Conservation (phyloP, 2,329 filamentous ascomycete species). For the Xylaria sp. region DNA sequence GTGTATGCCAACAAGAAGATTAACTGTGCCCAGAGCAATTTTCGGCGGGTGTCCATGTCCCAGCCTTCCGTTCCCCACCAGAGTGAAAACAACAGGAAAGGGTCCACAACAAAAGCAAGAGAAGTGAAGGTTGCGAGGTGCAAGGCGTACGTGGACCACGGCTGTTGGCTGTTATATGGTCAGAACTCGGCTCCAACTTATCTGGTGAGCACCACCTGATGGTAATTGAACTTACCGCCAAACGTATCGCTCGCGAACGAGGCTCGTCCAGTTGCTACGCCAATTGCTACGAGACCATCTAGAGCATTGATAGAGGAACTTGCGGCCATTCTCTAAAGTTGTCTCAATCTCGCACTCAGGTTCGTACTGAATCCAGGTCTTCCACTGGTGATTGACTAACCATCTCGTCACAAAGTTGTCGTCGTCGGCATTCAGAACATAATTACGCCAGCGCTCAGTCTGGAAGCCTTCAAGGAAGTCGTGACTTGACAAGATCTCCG, state of each 20-base stretch:
- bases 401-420: slow-evolving; percentile 98
- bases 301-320: slow-evolving; percentile 92
- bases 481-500: slow-evolving; percentile 85
- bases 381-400: slow-evolving; percentile 92
- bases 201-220: neutral
- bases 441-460: slow-evolving; percentile 88
- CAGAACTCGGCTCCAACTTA: slow-evolving; percentile 8
- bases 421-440: slow-evolving; percentile 93
- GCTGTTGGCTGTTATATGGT: slow-evolving; percentile 74
- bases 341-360: slow-evolving; percentile 91
- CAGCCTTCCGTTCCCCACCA: slow-evolving; percentile 75
- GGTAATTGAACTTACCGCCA: slow-evolving; percentile 75
- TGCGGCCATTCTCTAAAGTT: slow-evolving; percentile 86
- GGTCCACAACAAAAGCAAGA: slow-evolving; percentile 82
- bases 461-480: slow-evolving; percentile 90
- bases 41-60: slow-evolving; percentile 63
- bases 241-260: slow-evolving; percentile 84
- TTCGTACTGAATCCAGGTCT: slow-evolving; percentile 96
- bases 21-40: slow-evolving; percentile 70
- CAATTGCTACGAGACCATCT: slow-evolving; percentile 98
- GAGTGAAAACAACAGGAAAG: slow-evolving; percentile 75
- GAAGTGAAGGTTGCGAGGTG: slow-evolving; percentile 94
- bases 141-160: slow-evolving; percentile 93
- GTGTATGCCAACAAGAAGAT: slow-evolving; percentile 83
- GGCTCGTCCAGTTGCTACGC: slow-evolving; percentile 94